Conservation (phyloP, 345 rosid species). For the Lumnitzera racemosa region DNA sequence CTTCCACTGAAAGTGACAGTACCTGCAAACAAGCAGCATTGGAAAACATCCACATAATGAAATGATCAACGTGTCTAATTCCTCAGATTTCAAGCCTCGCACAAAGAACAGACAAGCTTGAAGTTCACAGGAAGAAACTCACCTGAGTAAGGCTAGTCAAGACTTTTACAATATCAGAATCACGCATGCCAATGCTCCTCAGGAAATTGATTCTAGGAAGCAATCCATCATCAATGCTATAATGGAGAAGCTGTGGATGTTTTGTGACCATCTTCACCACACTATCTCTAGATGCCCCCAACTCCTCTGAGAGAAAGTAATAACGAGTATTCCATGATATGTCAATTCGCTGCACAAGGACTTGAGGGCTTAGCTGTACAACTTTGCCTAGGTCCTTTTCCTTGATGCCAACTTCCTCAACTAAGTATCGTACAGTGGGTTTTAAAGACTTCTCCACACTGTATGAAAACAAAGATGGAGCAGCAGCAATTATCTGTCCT, state of each 20-base stretch:
- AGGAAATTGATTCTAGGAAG: slow-evolving; percentile 90
- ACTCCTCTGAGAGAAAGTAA: slow-evolving; percentile 76
- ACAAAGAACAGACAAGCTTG: not conserved
- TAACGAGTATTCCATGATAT: slow-evolving; percentile 88
- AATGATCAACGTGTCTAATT: too few relatives aligned
- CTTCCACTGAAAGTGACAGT: slow-evolving; percentile 84
- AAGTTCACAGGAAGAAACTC: slow-evolving; percentile 9
- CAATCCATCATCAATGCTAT: slow-evolving; percentile 85
- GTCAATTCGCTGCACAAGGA: slow-evolving; percentile 89
- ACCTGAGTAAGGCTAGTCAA: slow-evolving; percentile 97
- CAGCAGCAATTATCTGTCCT: slow-evolving; percentile 72
- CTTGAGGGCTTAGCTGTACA: slow-evolving; percentile 91
- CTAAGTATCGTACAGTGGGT: slow-evolving; percentile 84
- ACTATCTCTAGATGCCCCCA: slow-evolving; percentile 88
- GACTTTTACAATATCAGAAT: slow-evolving; percentile 85
- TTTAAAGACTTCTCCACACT: slow-evolving; percentile 85
- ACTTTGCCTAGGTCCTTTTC: slow-evolving; percentile 74
- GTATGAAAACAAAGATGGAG: slow-evolving; percentile 82
- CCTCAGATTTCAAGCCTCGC: too few relatives aligned
- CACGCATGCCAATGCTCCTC: slow-evolving; percentile 78
- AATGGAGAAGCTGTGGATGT: slow-evolving; percentile 94
- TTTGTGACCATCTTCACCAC: slow-evolving; percentile 88
- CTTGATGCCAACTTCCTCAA: slow-evolving; percentile 92
- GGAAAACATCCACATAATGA: not conserved
- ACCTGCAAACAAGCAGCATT: slow-evolving; percentile 39